These are phyloP conservation scores for Cladorrhinum sp. DNA, from an alignment of 2,329 filamentous ascomycete genomes.

Conservation along the genomic window DNA sequence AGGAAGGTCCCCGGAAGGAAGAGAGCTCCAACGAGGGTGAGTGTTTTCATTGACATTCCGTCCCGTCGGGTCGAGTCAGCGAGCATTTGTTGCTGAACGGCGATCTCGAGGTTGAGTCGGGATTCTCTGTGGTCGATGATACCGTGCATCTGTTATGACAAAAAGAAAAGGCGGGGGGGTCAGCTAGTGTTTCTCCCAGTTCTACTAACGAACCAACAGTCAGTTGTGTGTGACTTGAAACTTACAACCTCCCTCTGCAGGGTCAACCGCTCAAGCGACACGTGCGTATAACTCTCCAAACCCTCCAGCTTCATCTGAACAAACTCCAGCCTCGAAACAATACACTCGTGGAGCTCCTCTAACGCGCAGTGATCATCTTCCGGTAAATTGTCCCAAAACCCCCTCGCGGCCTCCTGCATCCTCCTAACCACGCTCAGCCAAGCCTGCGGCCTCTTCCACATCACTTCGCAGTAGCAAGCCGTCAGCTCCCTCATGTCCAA, in stretches of 20 bases:
- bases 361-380: background rate
- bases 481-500: conserved; percentile 33
- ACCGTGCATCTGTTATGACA: conserved; percentile 35
- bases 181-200: too few relatives aligned
- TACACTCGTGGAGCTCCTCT: conserved; percentile 26
- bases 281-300: conserved; percentile 35
- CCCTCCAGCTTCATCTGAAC: conserved; percentile 34
- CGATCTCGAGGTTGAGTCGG: conserved; percentile 34
- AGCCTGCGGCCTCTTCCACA: conserved; percentile 35
- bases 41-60: conserved; percentile 9
- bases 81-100: conserved; percentile 24
- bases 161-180: too few relatives aligned
- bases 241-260: conserved; percentile 34
- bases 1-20: background rate
- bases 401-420: conserved; percentile 23
- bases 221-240: too few relatives aligned
- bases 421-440: conserved; percentile 29
- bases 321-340: conserved; percentile 33
- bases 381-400: conserved; percentile 17
- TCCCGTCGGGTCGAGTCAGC: conserved; percentile 20
- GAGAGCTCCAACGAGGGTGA: background rate
- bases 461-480: conserved; percentile 31
- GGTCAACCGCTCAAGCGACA: conserved; percentile 34
- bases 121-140: conserved; percentile 36
- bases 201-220: too few relatives aligned